These are phyloP conservation scores for Macrolepiota albuminosa DNA, from an alignment of 768 basidiomycete species.

Conservation along the genomic window DNA sequence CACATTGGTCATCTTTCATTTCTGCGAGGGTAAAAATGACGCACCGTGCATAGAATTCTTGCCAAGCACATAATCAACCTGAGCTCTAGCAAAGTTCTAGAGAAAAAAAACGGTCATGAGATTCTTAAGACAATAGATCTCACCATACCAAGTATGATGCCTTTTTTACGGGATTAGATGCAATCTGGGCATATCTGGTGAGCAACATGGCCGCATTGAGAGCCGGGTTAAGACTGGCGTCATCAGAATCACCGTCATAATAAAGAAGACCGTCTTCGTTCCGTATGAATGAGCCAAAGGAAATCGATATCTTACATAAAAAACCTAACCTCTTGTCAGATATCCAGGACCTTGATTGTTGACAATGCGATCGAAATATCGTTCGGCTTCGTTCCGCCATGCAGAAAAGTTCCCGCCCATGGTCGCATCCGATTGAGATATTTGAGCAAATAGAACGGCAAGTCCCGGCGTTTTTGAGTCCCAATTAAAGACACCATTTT, in stretches of 20 bases:
- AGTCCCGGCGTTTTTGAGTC: conserved; percentile 78
- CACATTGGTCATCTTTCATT: background rate
- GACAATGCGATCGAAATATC: conserved; percentile 70
- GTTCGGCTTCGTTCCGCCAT: conserved; percentile 71
- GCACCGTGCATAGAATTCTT: conserved; percentile 85
- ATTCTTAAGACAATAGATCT: conserved; percentile 8
- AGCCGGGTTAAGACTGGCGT: conserved; percentile 79
- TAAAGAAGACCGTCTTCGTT: conserved; percentile 70
- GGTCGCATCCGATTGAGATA: conserved; percentile 51
- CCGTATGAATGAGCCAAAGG: background rate
- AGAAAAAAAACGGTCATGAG: background rate
- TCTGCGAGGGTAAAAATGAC: conserved; percentile 12
- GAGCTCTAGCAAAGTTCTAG: conserved; percentile 69
- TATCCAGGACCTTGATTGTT: conserved; percentile 49
- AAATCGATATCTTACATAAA: background rate
- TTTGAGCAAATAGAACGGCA: conserved; percentile 70
- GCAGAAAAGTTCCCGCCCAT: conserved; percentile 52
- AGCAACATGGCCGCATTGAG: conserved; percentile 85
- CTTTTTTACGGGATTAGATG: conserved; percentile 55
- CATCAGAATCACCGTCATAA: conserved; percentile 80
- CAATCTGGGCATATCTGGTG: conserved; percentile 69
- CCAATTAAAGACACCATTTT: conserved; percentile 79
- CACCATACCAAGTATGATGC: conserved; percentile 51
- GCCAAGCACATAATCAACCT: conserved; percentile 80
- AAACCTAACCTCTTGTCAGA: conserved; percentile 54